Percentiles rank a stretch among this genome's conserved stretches.
These are phyloP conservation scores for Nothophytophthora sp. DNA, from an alignment of 352 stramenopile genomes.

Conservation along the genomic window DNA sequence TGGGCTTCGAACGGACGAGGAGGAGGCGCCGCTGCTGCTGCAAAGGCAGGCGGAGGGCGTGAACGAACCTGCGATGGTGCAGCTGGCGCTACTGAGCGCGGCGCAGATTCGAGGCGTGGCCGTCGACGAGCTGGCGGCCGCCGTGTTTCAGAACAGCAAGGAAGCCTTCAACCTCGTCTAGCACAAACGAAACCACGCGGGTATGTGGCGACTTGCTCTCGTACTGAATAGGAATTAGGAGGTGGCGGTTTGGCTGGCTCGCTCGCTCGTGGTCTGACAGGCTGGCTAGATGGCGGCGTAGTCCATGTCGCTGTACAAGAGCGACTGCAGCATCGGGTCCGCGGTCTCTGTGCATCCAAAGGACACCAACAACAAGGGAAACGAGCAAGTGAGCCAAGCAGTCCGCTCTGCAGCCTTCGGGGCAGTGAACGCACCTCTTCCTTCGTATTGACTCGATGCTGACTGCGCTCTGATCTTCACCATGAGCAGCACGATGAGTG, in stretches of 20 bases:
- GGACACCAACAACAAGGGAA: not conserved
- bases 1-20: not conserved
- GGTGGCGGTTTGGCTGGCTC: not conserved
- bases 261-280: not conserved
- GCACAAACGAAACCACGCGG: slow-evolving; percentile 4
- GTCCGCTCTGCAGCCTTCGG: no score
- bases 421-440: slow-evolving; percentile 24
- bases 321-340: slow-evolving; percentile 53
- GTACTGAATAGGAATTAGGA: slow-evolving; percentile 1
- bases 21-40: slow-evolving; percentile 12
- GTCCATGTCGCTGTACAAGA: slow-evolving; percentile 74
- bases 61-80: slow-evolving; percentile 60
- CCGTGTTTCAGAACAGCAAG: slow-evolving; percentile 41
- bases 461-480: slow-evolving; percentile 19
- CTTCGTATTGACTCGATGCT: slow-evolving; percentile 8
- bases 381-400: not conserved
- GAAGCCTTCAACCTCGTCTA: slow-evolving; percentile 35
- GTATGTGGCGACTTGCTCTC: slow-evolving; percentile 3
- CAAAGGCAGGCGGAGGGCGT: slow-evolving; percentile 18
- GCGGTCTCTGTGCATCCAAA: slow-evolving; percentile 9
- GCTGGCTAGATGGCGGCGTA: slow-evolving; percentile 65
- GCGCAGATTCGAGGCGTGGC: slow-evolving; percentile 37
- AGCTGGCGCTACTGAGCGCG: slow-evolving; percentile 43
- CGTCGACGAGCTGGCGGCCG: slow-evolving; percentile 31
- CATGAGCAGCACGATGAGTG: slow-evolving; percentile 22